Evolutionary conservation across 208 protist species (phyloP).

Genomic region (Trypanosoma cruzi): DNA sequence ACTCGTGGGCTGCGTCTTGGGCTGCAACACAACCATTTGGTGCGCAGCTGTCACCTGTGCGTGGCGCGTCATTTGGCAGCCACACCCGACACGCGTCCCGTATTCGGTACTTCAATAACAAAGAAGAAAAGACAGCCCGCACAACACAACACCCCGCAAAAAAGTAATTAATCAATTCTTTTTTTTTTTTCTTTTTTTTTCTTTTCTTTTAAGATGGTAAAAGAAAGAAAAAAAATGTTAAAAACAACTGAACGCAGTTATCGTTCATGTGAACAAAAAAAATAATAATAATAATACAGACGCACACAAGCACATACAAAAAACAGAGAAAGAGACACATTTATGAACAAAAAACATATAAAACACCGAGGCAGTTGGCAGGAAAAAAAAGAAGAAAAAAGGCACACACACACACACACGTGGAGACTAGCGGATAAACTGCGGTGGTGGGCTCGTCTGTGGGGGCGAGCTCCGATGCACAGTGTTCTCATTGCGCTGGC

Average conservation of each 20-base stretch:
- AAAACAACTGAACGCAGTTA: not conserved
- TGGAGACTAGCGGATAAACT: conserved; percentile 67
- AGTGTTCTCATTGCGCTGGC: conserved; percentile 13
- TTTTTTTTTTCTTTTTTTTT: too few species aligned
- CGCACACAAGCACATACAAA: too few species aligned
- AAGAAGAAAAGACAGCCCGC: not conserved
- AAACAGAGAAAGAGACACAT: not conserved
- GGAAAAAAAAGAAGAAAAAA: not conserved
- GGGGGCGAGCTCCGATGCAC: conserved; percentile 54
- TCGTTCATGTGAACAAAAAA: not conserved
- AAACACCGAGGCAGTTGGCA: not conserved
- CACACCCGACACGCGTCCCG: not conserved
- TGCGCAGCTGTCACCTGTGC: not conserved
- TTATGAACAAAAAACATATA: not conserved
- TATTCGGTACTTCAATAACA: not conserved
- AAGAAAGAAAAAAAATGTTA: not conserved
- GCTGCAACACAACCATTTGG: not conserved
- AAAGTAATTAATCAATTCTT: too few species aligned
- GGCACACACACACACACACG: too few species aligned
- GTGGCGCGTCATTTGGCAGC: not conserved
- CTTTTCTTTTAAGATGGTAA: too few species aligned
- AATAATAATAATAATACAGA: too few species aligned
- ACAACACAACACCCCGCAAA: too few species aligned
- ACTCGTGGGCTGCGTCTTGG: not conserved
- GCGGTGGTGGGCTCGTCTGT: conserved; percentile 70